Evolutionary conservation across 1,284 basidiomycete genomes (phyloP).

Genomic region (Phenoliferia sp.): DNA sequence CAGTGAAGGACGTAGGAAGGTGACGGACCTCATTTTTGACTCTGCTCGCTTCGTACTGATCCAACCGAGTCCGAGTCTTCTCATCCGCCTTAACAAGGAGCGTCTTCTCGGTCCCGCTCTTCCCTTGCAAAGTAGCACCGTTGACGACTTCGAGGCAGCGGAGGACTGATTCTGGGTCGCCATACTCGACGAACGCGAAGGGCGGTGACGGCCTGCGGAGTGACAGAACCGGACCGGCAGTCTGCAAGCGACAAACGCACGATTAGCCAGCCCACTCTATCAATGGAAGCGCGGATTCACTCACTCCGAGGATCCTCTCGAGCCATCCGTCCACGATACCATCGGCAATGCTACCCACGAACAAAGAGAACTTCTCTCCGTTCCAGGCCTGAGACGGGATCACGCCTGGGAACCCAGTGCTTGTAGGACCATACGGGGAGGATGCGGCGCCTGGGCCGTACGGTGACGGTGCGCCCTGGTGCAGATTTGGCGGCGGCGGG

Average conservation of each 20-base stretch:
- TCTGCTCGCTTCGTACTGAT: constrained; percentile 35
- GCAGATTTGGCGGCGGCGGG: constrained; percentile 1
- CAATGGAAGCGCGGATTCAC: not conserved
- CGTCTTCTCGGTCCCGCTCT: constrained; percentile 30
- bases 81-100: constrained; percentile 39
- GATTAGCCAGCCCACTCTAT: not conserved
- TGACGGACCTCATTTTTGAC: constrained; percentile 33
- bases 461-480: not conserved
- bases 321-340: constrained; percentile 38
- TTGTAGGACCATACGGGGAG: not conserved
- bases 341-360: constrained; percentile 38
- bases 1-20: not conserved
- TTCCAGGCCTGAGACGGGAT: not conserved
- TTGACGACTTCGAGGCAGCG: constrained; percentile 38
- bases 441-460: too few relatives aligned
- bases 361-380: constrained; percentile 37
- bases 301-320: constrained; percentile 36
- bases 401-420: not conserved
- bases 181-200: constrained; percentile 41
- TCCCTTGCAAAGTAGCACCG: constrained; percentile 29
- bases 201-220: constrained; percentile 35
- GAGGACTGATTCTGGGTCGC: constrained; percentile 39
- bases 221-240: constrained; percentile 36
- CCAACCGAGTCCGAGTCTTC: constrained; percentile 36
- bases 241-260: constrained; percentile 7